Base-by-base conservation (phyloP, 2,329 filamentous ascomycete species). In the Drechslera avenae region DNA sequence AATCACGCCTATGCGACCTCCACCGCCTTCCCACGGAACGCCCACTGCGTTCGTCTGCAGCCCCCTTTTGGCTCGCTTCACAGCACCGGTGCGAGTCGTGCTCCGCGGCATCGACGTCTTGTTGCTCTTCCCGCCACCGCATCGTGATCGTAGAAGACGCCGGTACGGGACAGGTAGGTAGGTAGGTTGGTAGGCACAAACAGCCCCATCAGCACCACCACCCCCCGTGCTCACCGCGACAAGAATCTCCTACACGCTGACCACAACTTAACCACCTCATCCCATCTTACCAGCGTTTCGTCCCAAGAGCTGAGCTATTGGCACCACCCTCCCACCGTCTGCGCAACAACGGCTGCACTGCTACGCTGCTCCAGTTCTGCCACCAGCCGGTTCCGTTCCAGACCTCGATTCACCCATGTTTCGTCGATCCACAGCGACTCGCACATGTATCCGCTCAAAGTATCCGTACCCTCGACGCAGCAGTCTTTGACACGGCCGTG, bases 41-140 rank as follows among this genome's bases (percentile, higher is more conserved):
- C 49, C 44, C 54, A 66, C 26, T 28, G 26, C 26, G 26, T 28
- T 10, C 26, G 21, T 66, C 58, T 17, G 42, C 35, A 50, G 26
- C 63, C 59, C 21, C 50, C 54, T 59, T 66, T 62, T 39, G 46
- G 56, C 50, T 52, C 48, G 56, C 55, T 52, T 60, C 60, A 54
- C 59, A 54, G 55, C 59, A 59, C 50, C 48, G 50, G 52, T 49
- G 33, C 18, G 37, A 45, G 21, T 37, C 46, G 37, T 26, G 8
- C 39, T 40, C 32, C 32, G 21, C 40, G 36, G 35, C 31, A 28
- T 44, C 37, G 31, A 30, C 28, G 3, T 4, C 5, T 23, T 23
- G 21, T 4, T 28, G 33, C 19, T 39, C 21, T 46, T 28, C 46
- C 39, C 28, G 23, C 37, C 39, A 30, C 30, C 28, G n/a, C 36